These are phyloP conservation scores for Kregervanrija fluxuum DNA, from an alignment of 805 yeast species.

Conservation along the genomic window DNA sequence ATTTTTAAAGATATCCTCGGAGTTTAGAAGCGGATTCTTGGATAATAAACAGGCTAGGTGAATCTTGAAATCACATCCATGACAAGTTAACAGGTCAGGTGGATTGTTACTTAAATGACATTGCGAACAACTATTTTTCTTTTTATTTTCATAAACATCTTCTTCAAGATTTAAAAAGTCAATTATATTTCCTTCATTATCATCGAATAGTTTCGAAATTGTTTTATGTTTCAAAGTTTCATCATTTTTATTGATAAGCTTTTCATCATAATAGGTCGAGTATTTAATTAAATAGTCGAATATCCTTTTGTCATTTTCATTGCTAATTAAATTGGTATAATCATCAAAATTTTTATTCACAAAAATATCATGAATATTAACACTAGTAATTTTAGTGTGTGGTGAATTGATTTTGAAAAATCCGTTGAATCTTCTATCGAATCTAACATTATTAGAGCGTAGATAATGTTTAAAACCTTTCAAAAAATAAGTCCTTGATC, in stretches of 20 bases:
- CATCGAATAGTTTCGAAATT: no score
- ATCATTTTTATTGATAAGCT: no score
- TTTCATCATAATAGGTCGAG: slow-evolving; percentile 5
- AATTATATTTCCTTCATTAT: no score
- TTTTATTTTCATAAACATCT: slow-evolving; percentile 20
- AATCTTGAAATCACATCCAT: slow-evolving; percentile 63
- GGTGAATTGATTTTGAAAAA: no score
- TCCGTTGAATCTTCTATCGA: no score
- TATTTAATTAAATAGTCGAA: slow-evolving; percentile 14
- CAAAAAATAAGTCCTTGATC: slow-evolving; percentile 56
- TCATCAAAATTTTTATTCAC: slow-evolving; percentile 7
- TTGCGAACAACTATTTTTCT: slow-evolving; percentile 20
- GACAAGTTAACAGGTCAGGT: slow-evolving; percentile 50
- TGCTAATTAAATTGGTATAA: slow-evolving; percentile 6
- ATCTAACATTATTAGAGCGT: slow-evolving; percentile 32
- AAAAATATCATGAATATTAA: slow-evolving; percentile 24
- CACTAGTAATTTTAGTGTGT: no score
- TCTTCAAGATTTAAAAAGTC: slow-evolving; percentile 3
- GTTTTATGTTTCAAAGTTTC: no score
- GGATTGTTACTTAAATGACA: slow-evolving; percentile 44
- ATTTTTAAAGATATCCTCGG: slow-evolving; percentile 44
- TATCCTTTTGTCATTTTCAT: slow-evolving; percentile 5
- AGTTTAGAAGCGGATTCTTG: background rate
- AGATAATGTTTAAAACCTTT: slow-evolving; percentile 54
- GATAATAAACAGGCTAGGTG: slow-evolving; percentile 66